Conservation (phyloP, 441 rosid species). For the Bruguiera hainesii region DNA sequence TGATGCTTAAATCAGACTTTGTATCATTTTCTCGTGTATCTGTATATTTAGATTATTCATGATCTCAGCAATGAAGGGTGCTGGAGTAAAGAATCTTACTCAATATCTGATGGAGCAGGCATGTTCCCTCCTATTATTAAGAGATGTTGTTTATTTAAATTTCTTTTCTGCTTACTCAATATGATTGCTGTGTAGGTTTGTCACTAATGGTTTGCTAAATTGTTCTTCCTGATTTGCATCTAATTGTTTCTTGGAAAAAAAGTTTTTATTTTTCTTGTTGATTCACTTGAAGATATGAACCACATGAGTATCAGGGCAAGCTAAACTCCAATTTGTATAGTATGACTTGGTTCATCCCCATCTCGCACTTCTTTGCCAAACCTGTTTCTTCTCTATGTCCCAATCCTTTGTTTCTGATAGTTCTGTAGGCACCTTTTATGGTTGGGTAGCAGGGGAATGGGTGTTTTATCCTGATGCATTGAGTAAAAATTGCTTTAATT, state of each 20-base stretch:
- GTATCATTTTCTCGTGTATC: conserved; percentile 9
- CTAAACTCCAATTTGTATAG: too few species aligned
- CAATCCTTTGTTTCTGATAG: not conserved
- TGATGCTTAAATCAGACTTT: conserved; percentile 10
- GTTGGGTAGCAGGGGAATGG: not conserved
- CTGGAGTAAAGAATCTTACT: conserved; percentile 72
- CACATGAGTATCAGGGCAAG: too few species aligned
- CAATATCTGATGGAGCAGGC: conserved; percentile 73
- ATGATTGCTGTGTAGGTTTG: not conserved
- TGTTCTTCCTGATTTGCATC: not conserved
- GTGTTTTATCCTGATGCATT: not conserved
- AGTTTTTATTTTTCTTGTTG: too few species aligned
- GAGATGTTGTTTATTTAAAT: not conserved
- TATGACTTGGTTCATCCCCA: too few species aligned
- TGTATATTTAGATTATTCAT: conserved; percentile 60
- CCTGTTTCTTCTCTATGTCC: too few species aligned
- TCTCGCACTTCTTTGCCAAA: too few species aligned
- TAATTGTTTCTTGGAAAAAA: not conserved
- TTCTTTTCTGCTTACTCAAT: not conserved
- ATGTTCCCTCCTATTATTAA: conserved; percentile 17
- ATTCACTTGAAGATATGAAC: too few species aligned
- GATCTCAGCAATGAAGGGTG: conserved; percentile 88
- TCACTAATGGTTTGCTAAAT: not conserved
- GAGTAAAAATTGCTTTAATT: too few species aligned
- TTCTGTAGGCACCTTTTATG: not conserved